Percentiles rank a stretch among this genome's conserved stretches.
Evolutionary conservation across 2,329 filamentous ascomycete species (phyloP).

Genomic region (Diplodia seriata): DNA sequence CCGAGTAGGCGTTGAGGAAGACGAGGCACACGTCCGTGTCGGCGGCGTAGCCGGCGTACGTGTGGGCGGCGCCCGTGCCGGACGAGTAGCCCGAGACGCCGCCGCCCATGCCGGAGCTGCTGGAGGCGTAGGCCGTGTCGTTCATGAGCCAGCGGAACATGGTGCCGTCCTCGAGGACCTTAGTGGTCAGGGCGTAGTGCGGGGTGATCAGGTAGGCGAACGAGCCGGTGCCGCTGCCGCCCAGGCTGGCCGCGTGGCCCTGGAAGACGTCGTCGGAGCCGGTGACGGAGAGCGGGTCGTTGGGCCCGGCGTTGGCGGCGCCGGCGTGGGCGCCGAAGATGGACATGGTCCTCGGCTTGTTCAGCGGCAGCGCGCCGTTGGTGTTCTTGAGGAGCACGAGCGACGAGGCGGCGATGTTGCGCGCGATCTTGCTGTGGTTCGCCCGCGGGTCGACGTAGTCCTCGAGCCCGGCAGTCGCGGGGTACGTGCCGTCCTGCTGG

Average conservation of each 20-base stretch:
- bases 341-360: constrained; percentile 56
- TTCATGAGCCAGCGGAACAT: constrained; percentile 29
- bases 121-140: constrained; percentile 25
- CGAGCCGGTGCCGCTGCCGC: constrained; percentile 52
- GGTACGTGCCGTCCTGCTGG: constrained; percentile 53
- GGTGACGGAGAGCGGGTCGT: constrained; percentile 39
- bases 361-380: constrained; percentile 59
- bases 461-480: constrained; percentile 43
- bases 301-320: constrained; percentile 58
- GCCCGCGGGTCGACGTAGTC: constrained; percentile 41
- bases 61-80: constrained; percentile 25
- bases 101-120: neutral
- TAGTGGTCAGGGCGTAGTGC: constrained; percentile 50
- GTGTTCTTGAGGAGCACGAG: constrained; percentile 58
- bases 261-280: constrained; percentile 46
- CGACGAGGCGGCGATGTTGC: constrained; percentile 51
- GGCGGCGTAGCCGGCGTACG: constrained; percentile 33
- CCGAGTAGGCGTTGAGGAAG: constrained; percentile 32
- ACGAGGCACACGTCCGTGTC: constrained; percentile 29
- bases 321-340: constrained; percentile 60
- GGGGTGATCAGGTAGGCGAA: constrained; percentile 50
- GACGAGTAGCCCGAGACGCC: constrained; percentile 18
- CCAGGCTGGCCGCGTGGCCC: constrained; percentile 54
- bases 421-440: constrained; percentile 46
- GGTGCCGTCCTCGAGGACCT: constrained; percentile 29